Evolutionary conservation across 2,329 filamentous ascomycete genomes (phyloP).

Genomic region (Ophiostoma quercus): DNA sequence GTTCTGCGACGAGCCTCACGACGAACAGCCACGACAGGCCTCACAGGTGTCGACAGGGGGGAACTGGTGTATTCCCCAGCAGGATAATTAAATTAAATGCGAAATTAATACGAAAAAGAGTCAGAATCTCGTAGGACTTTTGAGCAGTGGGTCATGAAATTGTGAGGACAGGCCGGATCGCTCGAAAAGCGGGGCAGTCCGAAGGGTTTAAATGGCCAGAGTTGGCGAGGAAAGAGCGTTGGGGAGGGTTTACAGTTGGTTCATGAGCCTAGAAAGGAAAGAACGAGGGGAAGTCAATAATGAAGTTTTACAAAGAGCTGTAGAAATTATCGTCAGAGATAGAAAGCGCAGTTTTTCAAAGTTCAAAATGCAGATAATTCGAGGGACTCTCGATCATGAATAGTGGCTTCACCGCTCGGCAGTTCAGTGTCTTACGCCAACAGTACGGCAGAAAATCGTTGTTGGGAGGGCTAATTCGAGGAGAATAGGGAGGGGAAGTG

Average conservation of each 20-base stretch:
- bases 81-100: neutral
- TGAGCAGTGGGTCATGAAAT: neutral
- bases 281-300: neutral
- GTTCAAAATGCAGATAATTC: neutral
- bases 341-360: neutral
- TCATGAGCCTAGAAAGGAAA: neutral
- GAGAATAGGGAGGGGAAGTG: neutral
- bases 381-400: neutral
- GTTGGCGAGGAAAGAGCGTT: constrained; percentile 6
- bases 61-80: neutral
- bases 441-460: neutral
- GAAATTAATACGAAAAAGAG: constrained; percentile 7
- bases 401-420: neutral
- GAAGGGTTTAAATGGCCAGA: neutral
- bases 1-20: constrained; percentile 20
- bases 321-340: neutral
- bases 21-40: constrained; percentile 8
- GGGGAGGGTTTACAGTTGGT: neutral
- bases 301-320: neutral
- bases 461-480: neutral
- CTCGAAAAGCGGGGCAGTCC: constrained; percentile 2
- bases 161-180: constrained; percentile 1
- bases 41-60: constrained; percentile 1
- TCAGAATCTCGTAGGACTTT: constrained; percentile 17
- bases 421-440: neutral